Percentiles rank a stretch among this genome's conserved stretches.
These are phyloP conservation scores for Magnusiomyces magnusii DNA, from an alignment of 1,139 yeast species.

Conservation along the genomic window DNA sequence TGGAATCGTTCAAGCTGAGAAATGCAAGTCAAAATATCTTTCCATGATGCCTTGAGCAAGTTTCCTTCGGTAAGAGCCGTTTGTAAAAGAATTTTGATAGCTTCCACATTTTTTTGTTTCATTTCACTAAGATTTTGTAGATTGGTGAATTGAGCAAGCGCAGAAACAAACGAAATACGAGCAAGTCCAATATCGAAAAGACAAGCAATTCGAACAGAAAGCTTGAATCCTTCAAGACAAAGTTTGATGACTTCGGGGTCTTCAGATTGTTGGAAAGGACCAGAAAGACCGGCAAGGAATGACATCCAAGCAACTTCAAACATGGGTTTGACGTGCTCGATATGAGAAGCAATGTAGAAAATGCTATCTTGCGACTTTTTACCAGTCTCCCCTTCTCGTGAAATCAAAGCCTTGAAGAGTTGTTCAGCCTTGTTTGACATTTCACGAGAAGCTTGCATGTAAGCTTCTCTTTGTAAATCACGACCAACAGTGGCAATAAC, in stretches of 20 bases:
- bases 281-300: slow-evolving; percentile 84
- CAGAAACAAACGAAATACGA: slow-evolving; percentile 81
- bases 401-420: slow-evolving; percentile 64
- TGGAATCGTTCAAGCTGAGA: slow-evolving; percentile 91
- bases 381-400: slow-evolving; percentile 35
- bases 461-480: slow-evolving; percentile 76
- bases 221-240: slow-evolving; percentile 78
- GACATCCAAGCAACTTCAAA: slow-evolving; percentile 98
- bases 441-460: slow-evolving; percentile 84
- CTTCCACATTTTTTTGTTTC: slow-evolving; percentile 71
- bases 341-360: slow-evolving; percentile 61
- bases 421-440: slow-evolving; percentile 86
- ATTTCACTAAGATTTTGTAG: slow-evolving; percentile 73
- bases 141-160: slow-evolving; percentile 80
- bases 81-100: slow-evolving; percentile 65
- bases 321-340: slow-evolving; percentile 87
- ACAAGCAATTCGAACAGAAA: slow-evolving; percentile 77
- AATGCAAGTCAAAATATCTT: slow-evolving; percentile 67
- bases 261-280: slow-evolving; percentile 84
- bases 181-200: slow-evolving; percentile 81
- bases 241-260: slow-evolving; percentile 63
- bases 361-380: slow-evolving; percentile 29
- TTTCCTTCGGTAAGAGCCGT: slow-evolving; percentile 77
- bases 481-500: slow-evolving; percentile 54
- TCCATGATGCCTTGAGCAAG: slow-evolving; percentile 69